Evolutionary conservation across 495 filamentous ascomycete genomes (phyloP), one percentile per base, ranked within the genome.

Genomic region (Penicillium coffeae): DNA sequence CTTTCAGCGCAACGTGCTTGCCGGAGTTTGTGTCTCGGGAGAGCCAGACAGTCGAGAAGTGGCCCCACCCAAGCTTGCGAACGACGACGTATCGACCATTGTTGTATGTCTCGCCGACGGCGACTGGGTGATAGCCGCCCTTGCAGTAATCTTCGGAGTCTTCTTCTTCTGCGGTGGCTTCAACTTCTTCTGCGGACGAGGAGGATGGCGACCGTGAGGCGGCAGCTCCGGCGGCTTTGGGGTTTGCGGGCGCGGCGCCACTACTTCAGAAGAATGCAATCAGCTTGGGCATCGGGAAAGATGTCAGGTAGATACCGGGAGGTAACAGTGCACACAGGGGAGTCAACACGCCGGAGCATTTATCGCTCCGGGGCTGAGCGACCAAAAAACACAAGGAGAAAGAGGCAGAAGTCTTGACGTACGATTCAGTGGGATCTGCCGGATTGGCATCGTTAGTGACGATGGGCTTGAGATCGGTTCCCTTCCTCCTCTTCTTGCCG

Each of bases 81-180:
- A 96, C 89, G 34, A 98, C 83, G 4, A 91, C 90, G 70, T 98
- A 98, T 64, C 89, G 90, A 47, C 90, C 93, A 63, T 97, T 88
- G 62, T 98, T 98, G 79, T 96, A 98, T 55, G 88, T 86, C 70
- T 98, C 93, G 45, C 93, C 93, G 40, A 96, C 86, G 43, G 77
- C 76, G 21, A 97, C 94, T 0, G 93, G 93, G 60, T 98, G 93
- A 63, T 98, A 98, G 30, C 93, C 93, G 52, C 93, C 93, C 69
- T 96, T 97, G 76, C 92, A 96, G 72, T 98, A 98, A 64, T 98
- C 93, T 64, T 98, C 93, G 21, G 90, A 96, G 62, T 97, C 94
- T 70, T 98, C 93, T 70, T 98, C 93, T 57, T 98, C 93, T 41
- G 93, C 94, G 4, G 93, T 95, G 57, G 91, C 89, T 60, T 94